Base-by-base conservation (phyloP, 1,139 yeast genomes). In the Taiozyma sp. region DNA sequence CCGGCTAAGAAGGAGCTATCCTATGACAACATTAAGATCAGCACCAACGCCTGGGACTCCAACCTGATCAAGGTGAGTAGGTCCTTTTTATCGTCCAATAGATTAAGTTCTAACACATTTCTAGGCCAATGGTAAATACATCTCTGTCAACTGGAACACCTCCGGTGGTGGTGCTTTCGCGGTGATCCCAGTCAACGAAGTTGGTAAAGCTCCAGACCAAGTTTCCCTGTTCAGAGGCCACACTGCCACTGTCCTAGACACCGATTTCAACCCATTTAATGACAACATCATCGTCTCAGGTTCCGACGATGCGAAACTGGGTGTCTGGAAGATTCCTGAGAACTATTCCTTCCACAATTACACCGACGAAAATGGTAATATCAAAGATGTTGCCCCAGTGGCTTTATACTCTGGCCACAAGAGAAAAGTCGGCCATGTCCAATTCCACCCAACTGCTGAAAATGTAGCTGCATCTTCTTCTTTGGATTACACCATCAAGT, bases 101-200 rank as follows among this genome's bases (percentile, higher is more conserved):
- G 36, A 32, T 32, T 52, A 36, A 49, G 53, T 43, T 44, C 45
- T 50, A 38, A 38, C 24, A 38, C 10, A 8, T 5, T 19, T 52
- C 45, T 47, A 70, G 70, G 79, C 83, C 57, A 93, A 93, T 67
- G 95, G 97, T 36, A 85, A 87, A 68, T 93, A 81, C 65, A 71
- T 93, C 42, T 79, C 97, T 0, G 87, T 90, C 55, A 91, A 90
- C 68, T 91, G 97, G 97, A 91, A 89, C 55, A 78, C 97, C 23
- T 86, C 96, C 8, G 98, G 98, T 44, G 98, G 98, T 56, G 99
- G 99, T 50, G 95, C 98, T 0, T 92, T 93, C 74, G 97, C 96
- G 1, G 87, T 93, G 16, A 83, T 93, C 51, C 99, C 99, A 2
- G 73, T 89, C 32, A 65, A 69, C 10, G 97, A 92, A 68, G 85